Evolutionary conservation across 805 yeast genomes (phyloP).

Genomic region (Lachancea sp.): DNA sequence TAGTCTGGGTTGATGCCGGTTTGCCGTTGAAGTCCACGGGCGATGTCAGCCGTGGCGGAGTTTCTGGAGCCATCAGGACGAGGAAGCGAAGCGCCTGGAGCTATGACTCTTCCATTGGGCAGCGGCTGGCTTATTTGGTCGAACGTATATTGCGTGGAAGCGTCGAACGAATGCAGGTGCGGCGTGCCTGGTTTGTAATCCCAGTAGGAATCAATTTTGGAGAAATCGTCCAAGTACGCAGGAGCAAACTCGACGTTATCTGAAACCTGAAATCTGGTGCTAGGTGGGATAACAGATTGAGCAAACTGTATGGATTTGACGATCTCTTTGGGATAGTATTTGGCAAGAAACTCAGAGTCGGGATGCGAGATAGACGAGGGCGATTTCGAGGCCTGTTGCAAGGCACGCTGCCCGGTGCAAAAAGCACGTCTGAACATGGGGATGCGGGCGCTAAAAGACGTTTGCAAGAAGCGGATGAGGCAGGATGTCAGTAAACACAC

Average conservation of each 20-base stretch:
- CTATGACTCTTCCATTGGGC: conserved; percentile 19
- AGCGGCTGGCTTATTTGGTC: conserved; percentile 21
- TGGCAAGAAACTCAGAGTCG: conserved; percentile 36
- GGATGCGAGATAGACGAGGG: conserved; percentile 20
- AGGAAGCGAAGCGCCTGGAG: conserved; percentile 22
- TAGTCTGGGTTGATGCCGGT: conserved; percentile 63
- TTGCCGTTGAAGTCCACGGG: conserved; percentile 49
- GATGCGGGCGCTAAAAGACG: neutral
- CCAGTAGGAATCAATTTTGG: conserved; percentile 68
- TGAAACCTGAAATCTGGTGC: conserved; percentile 42
- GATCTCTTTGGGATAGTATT: conserved; percentile 77
- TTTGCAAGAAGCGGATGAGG: no score
- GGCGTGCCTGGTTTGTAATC: conserved; percentile 42
- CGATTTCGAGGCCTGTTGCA: conserved; percentile 14
- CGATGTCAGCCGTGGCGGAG: conserved; percentile 32
- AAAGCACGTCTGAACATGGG: conserved; percentile 20
- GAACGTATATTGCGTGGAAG: conserved; percentile 17
- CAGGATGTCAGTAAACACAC: no score
- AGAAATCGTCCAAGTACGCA: conserved; percentile 61
- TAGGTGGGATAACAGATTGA: conserved; percentile 66
- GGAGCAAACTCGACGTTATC: conserved; percentile 58
- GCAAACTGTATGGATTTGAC: conserved; percentile 77
- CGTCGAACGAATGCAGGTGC: conserved; percentile 17
- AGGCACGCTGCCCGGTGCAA: conserved; percentile 14
- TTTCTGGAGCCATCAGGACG: conserved; percentile 13